Conservation (phyloP, 2,329 filamentous ascomycete species). For the Neofusicoccum sp. region DNA sequence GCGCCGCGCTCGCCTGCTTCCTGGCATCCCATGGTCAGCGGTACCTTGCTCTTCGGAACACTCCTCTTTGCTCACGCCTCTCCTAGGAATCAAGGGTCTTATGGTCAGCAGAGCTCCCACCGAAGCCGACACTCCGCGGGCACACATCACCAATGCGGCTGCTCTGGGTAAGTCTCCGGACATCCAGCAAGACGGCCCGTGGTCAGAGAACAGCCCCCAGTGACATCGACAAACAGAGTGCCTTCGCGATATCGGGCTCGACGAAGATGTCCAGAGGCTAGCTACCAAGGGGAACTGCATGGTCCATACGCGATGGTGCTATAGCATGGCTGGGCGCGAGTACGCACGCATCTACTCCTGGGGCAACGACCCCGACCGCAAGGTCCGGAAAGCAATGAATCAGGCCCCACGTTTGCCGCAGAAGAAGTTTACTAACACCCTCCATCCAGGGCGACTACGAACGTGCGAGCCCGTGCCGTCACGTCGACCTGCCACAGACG, state of each 20-base stretch:
- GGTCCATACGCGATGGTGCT: constrained; percentile 45
- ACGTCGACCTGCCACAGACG: constrained; percentile 46
- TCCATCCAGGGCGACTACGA: constrained; percentile 38
- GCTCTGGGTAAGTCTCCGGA: constrained; percentile 41
- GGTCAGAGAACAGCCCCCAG: too few relatives aligned
- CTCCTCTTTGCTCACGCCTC: neutral
- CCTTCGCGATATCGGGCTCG: constrained; percentile 46
- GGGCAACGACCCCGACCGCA: constrained; percentile 41
- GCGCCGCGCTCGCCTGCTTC: constrained; percentile 55
- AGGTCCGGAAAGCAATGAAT: neutral
- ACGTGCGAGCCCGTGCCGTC: constrained; percentile 41
- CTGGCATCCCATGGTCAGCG: constrained; percentile 46
- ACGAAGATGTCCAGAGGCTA: constrained; percentile 34
- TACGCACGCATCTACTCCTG: constrained; percentile 44
- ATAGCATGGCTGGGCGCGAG: constrained; percentile 46
- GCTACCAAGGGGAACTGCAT: constrained; percentile 37
- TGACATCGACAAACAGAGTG: constrained; percentile 37
- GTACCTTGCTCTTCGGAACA: neutral
- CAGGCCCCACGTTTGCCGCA: neutral
- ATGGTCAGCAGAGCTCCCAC: constrained; percentile 51
- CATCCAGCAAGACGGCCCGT: too few relatives aligned
- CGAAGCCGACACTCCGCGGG: constrained; percentile 57
- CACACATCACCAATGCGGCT: constrained; percentile 61
- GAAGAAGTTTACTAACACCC: constrained; percentile 15
- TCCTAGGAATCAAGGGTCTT: constrained; percentile 50